These are phyloP conservation scores for Phytopythium montanum DNA, from an alignment of 352 stramenopile species.

Conservation along the genomic window DNA sequence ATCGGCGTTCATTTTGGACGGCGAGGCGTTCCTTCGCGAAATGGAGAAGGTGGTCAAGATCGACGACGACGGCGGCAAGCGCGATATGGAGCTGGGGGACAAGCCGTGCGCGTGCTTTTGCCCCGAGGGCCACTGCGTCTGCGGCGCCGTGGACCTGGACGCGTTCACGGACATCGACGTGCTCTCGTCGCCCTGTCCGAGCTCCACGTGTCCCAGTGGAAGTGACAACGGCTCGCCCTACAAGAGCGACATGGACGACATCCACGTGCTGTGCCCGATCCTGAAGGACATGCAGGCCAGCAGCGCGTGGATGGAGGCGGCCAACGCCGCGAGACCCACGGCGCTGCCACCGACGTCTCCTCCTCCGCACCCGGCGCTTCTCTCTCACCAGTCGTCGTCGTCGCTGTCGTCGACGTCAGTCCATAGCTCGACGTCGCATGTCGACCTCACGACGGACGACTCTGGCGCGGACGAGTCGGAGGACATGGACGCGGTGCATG, in stretches of 20 bases:
- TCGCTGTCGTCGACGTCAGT: constrained; percentile 16
- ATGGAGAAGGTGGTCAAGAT: constrained; percentile 51
- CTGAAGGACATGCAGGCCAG: constrained; percentile 14
- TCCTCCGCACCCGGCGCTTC: constrained; percentile 12
- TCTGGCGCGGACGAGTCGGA: constrained; percentile 23
- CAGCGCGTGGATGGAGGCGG: constrained; percentile 10
- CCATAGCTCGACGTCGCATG: constrained; percentile 19
- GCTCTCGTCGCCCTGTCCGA: constrained; percentile 49
- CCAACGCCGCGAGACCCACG: constrained; percentile 3
- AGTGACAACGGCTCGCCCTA: constrained; percentile 20
- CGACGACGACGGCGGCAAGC: constrained; percentile 17
- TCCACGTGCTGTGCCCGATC: constrained; percentile 22
- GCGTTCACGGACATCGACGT: constrained; percentile 42
- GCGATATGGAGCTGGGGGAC: constrained; percentile 10
- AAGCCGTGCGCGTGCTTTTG: constrained; percentile 7
- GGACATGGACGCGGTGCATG: constrained; percentile 9
- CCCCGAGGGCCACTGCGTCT: constrained; percentile 12
- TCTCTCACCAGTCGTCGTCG: constrained; percentile 14
- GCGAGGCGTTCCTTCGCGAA: constrained; percentile 51
- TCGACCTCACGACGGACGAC: constrained; percentile 32
- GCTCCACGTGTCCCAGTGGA: constrained; percentile 29
- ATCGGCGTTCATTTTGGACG: constrained; percentile 46
- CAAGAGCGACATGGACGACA: constrained; percentile 30
- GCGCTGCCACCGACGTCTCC: constrained; percentile 26
- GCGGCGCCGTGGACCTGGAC: constrained; percentile 32